Evolutionary conservation across 306 rosid genomes (phyloP), one percentile per base, ranked within the genome.

Genomic region (Lotus japonicus): DNA sequence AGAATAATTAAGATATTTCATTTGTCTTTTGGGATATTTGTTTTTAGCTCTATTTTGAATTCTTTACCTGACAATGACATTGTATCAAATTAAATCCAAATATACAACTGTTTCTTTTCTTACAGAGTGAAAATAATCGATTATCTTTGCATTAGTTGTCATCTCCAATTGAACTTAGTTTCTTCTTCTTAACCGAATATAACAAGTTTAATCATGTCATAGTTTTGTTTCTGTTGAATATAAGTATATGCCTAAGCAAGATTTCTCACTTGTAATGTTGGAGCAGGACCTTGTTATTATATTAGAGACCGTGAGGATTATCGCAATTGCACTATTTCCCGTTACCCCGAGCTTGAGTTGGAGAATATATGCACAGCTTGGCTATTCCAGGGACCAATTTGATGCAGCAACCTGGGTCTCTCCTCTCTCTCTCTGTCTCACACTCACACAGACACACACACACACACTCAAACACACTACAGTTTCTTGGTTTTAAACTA

Each of bases 281-380:
- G 74, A 7, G 15, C 94, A 94, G 97, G 98, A 94, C 81, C 98
- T 94, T 56, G 97, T 94, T 38, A 85, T 90, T 71, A 81, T 94
- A 84, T 67, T 90, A 56, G 98, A 94, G 85, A 84, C 95, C 0
- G 73, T 82, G 90, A 80, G 97, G 80, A 90, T 94, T 43, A 84
- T 90, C 43, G 96, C 98, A 1, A 57, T 94, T 46, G 85, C 97
- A 11, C 77, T 94, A 51, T 84, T 86, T 23, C 98, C 98, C 4
- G 82, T 88, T 16, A 71, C 96, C 10, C 97, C 98, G 3, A 68
- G 86, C 84, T 74, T 94, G 86, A 77, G 90, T 66, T 77, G 89
- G 96, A 88, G 95, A 86, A 84, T 94, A 80, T 90, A 94, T 73
- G 82, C 65, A 46, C 98, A 94, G 61, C 95, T 90, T 52, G 97